Conservation (phyloP, 352 stramenopile genomes). For the Phytophthora tubulina region DNA sequence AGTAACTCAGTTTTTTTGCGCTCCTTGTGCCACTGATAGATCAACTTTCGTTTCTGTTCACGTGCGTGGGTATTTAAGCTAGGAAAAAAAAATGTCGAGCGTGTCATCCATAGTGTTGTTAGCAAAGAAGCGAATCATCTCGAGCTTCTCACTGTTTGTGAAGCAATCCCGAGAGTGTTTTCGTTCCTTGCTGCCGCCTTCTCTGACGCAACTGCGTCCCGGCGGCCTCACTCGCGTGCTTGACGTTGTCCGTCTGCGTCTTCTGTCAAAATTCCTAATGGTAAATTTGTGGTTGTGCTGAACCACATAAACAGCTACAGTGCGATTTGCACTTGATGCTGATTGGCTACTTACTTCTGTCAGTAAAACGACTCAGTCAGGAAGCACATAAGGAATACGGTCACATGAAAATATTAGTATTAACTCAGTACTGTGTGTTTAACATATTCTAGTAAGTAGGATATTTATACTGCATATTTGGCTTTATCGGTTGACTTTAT, state of each 20-base stretch:
- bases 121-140: not conserved
- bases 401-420: no score
- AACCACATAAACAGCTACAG: not conserved
- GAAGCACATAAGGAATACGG: constrained; percentile 19
- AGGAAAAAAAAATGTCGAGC: not conserved
- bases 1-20: not conserved
- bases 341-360: constrained; percentile 8
- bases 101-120: not conserved
- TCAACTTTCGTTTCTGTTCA: constrained; percentile 11
- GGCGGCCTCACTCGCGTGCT: not conserved
- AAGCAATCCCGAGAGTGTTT: constrained; percentile 2
- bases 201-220: not conserved
- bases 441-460: no score
- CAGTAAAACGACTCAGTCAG: constrained; percentile 14
- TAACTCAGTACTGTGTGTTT: no score
- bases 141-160: not conserved
- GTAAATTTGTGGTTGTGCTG: not conserved
- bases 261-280: not conserved
- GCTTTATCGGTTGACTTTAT: no score
- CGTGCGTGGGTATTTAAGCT: not conserved
- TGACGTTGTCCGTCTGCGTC: not conserved
- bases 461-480: no score
- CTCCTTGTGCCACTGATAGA: constrained; percentile 6
- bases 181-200: not conserved
- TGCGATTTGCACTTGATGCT: not conserved